A percentile compares a stretch with the other conserved stretches of the same genome.
Conservation (phyloP, 164 flowering plant species). For the Hamamelis virginiana region DNA sequence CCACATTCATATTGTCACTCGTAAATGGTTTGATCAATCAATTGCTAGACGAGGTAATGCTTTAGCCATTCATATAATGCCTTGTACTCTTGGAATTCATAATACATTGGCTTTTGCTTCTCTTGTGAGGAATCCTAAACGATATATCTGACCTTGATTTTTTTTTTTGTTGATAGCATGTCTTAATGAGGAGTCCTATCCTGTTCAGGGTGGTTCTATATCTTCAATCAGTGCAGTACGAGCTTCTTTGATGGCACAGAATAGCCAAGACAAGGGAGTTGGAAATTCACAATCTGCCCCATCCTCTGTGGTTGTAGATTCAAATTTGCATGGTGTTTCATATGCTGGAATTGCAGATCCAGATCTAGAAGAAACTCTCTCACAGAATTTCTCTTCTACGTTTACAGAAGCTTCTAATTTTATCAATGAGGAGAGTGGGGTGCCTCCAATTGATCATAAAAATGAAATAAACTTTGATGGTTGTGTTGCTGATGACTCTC, state of each 20-base stretch:
- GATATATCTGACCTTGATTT: constrained; percentile 17
- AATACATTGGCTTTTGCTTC: neutral
- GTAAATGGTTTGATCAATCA: constrained; percentile 87
- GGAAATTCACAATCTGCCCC: constrained; percentile 27
- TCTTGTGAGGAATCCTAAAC: neutral
- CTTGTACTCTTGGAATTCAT: constrained; percentile 1
- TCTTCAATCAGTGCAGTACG: constrained; percentile 35
- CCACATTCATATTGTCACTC: constrained; percentile 62
- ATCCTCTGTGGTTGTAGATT: constrained; percentile 37
- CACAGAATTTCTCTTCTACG: constrained; percentile 49
- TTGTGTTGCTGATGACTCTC: constrained; percentile 84
- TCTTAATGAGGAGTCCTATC: constrained; percentile 78
- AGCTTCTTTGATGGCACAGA: constrained; percentile 22
- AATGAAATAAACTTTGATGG: constrained; percentile 44
- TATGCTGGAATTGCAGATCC: constrained; percentile 32
- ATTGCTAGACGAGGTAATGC: constrained; percentile 68
- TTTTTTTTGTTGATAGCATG: constrained; percentile 55
- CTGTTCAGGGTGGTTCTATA: constrained; percentile 50
- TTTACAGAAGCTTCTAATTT: constrained; percentile 33
- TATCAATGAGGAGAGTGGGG: constrained; percentile 33
- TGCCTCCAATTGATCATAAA: constrained; percentile 26
- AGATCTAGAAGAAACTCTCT: constrained; percentile 55
- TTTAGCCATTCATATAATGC: neutral
- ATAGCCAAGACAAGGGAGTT: constrained; percentile 37
- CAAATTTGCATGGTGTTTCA: constrained; percentile 33